Base-by-base conservation (phyloP, 2,329 filamentous ascomycete genomes). In the Hypoxylon sp. region DNA sequence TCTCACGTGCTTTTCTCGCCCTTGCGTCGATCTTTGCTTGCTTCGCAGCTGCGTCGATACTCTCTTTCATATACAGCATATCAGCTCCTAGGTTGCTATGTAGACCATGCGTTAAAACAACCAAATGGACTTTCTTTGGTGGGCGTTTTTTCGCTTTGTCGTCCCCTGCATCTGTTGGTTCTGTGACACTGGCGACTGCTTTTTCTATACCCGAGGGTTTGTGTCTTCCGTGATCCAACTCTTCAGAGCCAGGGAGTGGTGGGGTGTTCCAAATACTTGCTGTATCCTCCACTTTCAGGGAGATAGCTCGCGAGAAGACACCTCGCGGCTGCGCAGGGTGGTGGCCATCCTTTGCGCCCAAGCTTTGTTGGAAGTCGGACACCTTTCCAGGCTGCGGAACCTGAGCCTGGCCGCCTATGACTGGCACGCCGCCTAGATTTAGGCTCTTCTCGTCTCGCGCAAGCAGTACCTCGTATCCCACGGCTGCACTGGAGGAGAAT, bases 11-110 rank as follows among this genome's bases (percentile, higher is more conserved):
- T 73, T 85, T 88, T 64, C 92, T 85, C 54, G 83, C 85, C 77
- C 86, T 90, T 39, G 90, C 88, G 78, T 93, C 91, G 54, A 89
- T 82, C 73, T 91, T 90, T 29, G 93, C 91, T 77, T 95, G 90
- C 74, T 85, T 91, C 3, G 91, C 91, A 2, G 93, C 90, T 29
- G 90, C 89, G 81, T 99, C 96, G 69, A 99, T 98, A 80, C 94
- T 97, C 81, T 99, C 96, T 78, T 99, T 99, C 79, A 99, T 82
- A 78, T 93, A 99, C 19, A 99, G 84, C 96, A 99, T 97, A 78
- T 99, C 96, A 22, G 94, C 92, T 4, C 96, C 94, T 11, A 98
- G 85, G 78, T 99, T 99, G 80, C 95, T 97, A 80, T 99, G 96
- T 70, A 99, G 81, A 0, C 96, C 96, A 81, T 99, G 96, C 0